Conservation (phyloP, 371 early-diverging fungal species). For the Rhizopus sp. region DNA sequence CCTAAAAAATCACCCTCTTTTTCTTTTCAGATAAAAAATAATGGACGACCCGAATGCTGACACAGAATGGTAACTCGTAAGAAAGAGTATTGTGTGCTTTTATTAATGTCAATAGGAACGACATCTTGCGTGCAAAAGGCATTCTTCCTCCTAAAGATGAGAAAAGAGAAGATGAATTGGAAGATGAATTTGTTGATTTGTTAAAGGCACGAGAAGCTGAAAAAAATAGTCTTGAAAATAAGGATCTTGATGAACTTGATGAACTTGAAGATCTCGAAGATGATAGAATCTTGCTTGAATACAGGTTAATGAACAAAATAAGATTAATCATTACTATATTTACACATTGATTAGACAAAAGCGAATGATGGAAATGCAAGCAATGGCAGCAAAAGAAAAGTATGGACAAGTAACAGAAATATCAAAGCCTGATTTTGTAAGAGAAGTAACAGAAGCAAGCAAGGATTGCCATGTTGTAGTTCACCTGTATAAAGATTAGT, state of each 20-base stretch:
- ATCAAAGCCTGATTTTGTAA: slow-evolving; percentile 89
- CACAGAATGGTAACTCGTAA: slow-evolving; percentile 63
- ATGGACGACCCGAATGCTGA: slow-evolving; percentile 74
- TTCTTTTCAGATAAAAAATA: slow-evolving; percentile 9
- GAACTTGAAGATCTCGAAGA: slow-evolving; percentile 89
- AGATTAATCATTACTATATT: neutral
- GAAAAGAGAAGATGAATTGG: slow-evolving; percentile 74
- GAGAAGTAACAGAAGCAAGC: slow-evolving; percentile 90
- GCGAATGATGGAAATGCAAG: slow-evolving; percentile 78
- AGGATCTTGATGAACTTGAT: slow-evolving; percentile 86
- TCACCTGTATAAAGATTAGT: slow-evolving; percentile 75
- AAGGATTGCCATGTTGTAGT: slow-evolving; percentile 76
- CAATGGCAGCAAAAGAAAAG: slow-evolving; percentile 58
- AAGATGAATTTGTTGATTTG: slow-evolving; percentile 78
- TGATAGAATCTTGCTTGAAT: slow-evolving; percentile 79
- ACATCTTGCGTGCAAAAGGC: slow-evolving; percentile 88
- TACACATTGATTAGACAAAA: slow-evolving; percentile 51
- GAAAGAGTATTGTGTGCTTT: neutral
- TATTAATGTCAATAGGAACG: slow-evolving; percentile 60
- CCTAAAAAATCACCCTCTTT: slow-evolving; percentile 4
- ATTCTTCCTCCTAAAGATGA: slow-evolving; percentile 84
- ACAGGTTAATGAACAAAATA: slow-evolving; percentile 47
- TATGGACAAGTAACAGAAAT: slow-evolving; percentile 86
- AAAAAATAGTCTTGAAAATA: slow-evolving; percentile 63
- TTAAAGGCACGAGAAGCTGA: slow-evolving; percentile 63